Percentiles rank a stretch among this genome's conserved stretches.
phyloP scores from a whole-genome alignment of 345 rosid species.

The Brassica carinata region DNA sequence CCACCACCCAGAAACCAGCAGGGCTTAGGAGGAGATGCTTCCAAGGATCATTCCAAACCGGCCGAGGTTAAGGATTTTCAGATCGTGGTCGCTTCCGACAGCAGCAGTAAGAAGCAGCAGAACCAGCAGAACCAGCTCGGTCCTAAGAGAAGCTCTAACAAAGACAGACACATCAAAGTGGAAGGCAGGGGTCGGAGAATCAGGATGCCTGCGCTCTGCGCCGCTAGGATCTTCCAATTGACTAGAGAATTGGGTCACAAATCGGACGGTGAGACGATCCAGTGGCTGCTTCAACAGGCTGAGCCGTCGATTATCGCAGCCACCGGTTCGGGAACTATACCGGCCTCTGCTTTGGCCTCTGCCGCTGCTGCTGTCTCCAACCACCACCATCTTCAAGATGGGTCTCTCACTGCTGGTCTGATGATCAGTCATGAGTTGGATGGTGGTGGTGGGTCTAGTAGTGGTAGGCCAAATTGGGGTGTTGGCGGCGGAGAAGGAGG shows the following conservation, averaged over 20 bases:
- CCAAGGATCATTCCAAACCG: slow-evolving; percentile 44
- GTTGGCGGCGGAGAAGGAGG: slow-evolving; percentile 53
- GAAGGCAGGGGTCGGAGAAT: slow-evolving; percentile 95
- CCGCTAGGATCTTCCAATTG: slow-evolving; percentile 93
- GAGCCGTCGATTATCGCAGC: slow-evolving; percentile 93
- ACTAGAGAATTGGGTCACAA: slow-evolving; percentile 97
- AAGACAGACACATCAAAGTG: slow-evolving; percentile 93
- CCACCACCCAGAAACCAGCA: slow-evolving; percentile 46
- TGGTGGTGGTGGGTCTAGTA: slow-evolving; percentile 41
- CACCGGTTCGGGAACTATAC: slow-evolving; percentile 93
- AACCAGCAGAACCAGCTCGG: slow-evolving; percentile 48
- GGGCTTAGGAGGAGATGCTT: too few species aligned
- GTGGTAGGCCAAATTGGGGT: slow-evolving; percentile 71
- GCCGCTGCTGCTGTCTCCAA: slow-evolving; percentile 66
- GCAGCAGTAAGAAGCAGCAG: slow-evolving; percentile 50
- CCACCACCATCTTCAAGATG: slow-evolving; percentile 56
- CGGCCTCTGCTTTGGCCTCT: slow-evolving; percentile 83
- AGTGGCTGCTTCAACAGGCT: slow-evolving; percentile 94
- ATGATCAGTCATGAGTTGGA: slow-evolving; percentile 71
- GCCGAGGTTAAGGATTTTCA: slow-evolving; percentile 77
- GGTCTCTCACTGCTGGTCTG: slow-evolving; percentile 65
- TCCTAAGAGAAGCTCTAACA: slow-evolving; percentile 90
- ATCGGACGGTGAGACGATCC: slow-evolving; percentile 97
- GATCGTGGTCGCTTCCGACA: slow-evolving; percentile 64
- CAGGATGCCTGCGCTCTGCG: slow-evolving; percentile 98